Evolutionary conservation across 2,329 filamentous ascomycete species (phyloP), one percentile per base, ranked within the genome.

Genomic region (Aureobasidium sp.): DNA sequence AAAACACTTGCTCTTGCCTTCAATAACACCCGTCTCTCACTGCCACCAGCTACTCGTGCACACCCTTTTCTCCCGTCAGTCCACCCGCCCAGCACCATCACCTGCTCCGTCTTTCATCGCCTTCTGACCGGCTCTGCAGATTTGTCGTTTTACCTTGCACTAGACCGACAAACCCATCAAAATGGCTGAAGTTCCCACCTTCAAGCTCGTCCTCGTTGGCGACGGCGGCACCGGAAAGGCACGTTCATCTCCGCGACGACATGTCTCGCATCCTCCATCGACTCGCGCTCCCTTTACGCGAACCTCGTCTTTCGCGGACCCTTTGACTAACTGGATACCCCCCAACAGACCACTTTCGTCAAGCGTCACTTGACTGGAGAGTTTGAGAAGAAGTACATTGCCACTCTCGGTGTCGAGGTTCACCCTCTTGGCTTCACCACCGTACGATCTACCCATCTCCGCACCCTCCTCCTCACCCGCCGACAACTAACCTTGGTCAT

Each of bases 341-440:
- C 25, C 11, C 12, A 27, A 24, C 70, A 98, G 93, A 98, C 93
- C 73, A 98, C 93, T 71, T 98, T 98, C 76, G 93, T 98, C 81
- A 98, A 98, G 86, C 93, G 93, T 71, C 93, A 98, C 79, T 83
- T 97, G 84, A 98, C 93, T 71, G 93, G 93, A 74, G 93, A 98
- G 75, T 98, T 98, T 72, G 93, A 98, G 80, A 98, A 98, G 87
- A 98, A 97, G 81, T 98, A 98, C 79, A 97, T 98, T 74, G 93
- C 93, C 68, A 98, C 93, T 57, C 88, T 98, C 62, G 93, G 93
- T 86, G 93, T 98, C 72, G 93, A 98, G 75, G 93, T 98, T 63
- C 93, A 98, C 81, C 93, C 93, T 73, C 88, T 98, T 62, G 87
- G 85, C 68, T 98, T 98, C 84, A 89, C 85, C 68, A 97, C 91